Base-by-base conservation (phyloP, 2,329 filamentous ascomycete genomes). In the Pyricularia grisea region DNA sequence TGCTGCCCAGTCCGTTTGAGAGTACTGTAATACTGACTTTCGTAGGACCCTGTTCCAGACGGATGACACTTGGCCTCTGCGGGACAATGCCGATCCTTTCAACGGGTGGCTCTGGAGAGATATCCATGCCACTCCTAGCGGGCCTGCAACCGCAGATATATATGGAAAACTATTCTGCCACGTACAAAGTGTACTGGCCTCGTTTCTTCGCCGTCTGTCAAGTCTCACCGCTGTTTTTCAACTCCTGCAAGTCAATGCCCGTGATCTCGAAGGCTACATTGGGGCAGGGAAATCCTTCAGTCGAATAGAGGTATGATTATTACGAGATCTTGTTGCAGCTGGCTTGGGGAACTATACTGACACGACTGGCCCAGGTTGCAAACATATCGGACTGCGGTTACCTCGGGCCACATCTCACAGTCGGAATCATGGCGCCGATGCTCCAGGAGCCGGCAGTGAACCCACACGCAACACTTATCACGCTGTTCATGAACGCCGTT, bases 401-500 rank as follows among this genome's bases (percentile, higher is more conserved):
- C 42, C 42, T 55, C 20, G 42, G 42, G 3, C 42, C 42, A n/a
- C 20, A n/a, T 55, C 4, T n/a, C 20, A 55, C 42, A 55, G 42
- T 55, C 42, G 42, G 4, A 14, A 4, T 55, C 42, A 55, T 55
- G 42, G 42, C 20, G 11, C 42, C 42, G 3, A 4, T 55, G 42
- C 42, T 55, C 4, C 42, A 55, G 14, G 20, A n/a, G 4, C 42
- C 42, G 11, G 42, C 60, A 23, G 20, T 7, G 20, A 83, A 82
- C 69, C 75, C 77, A 0, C 74, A 79, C 31, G 81, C 81, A 1
- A 80, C 79, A 0, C 73, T 82, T 0, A 69, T 83, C n/a, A 76
- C 77, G 11, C 75, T 81, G 0, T 83, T 81, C 74, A 71, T 80
- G 66, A 80, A 80, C 69, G 79, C 78, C 1, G 71, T 78, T 25